Evolutionary conservation across 2,329 filamentous ascomycete genomes (phyloP).

Genomic region (Chaetothyriales sp.): DNA sequence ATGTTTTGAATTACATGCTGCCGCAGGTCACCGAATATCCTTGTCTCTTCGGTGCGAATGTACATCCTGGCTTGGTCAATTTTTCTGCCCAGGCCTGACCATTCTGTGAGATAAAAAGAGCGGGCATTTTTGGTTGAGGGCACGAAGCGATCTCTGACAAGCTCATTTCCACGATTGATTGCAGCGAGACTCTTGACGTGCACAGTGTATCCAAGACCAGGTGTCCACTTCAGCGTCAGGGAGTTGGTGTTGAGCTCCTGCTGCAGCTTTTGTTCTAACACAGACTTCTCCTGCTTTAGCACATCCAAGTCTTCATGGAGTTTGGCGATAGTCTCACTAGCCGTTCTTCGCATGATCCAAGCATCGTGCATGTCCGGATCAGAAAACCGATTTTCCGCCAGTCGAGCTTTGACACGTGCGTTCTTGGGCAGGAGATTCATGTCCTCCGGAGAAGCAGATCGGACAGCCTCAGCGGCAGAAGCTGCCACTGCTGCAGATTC

Average conservation of each 20-base stretch:
- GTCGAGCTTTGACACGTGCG: conserved; percentile 21
- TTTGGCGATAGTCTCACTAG: conserved; percentile 50
- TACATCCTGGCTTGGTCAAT: conserved; percentile 66
- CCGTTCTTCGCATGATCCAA: conserved; percentile 51
- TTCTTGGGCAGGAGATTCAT: conserved; percentile 43
- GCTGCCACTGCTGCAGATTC: conserved; percentile 57
- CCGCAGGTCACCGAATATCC: conserved; percentile 62
- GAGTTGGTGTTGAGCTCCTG: conserved; percentile 47
- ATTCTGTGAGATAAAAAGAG: conserved; percentile 70
- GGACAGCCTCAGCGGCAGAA: conserved; percentile 58
- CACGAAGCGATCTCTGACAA: conserved; percentile 41
- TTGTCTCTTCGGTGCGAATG: conserved; percentile 72
- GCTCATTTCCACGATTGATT: conserved; percentile 40
- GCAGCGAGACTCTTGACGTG: conserved; percentile 57
- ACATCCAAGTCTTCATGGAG: conserved; percentile 56
- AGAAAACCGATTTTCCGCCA: conserved; percentile 20
- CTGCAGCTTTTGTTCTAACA: conserved; percentile 49
- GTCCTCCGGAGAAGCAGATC: conserved; percentile 50
- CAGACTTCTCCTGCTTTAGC: conserved; percentile 46
- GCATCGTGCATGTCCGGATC: conserved; percentile 36
- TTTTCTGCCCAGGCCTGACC: conserved; percentile 65
- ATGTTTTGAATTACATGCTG: conserved; percentile 66
- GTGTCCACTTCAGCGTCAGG: conserved; percentile 72
- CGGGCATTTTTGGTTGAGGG: conserved; percentile 71
- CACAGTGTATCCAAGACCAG: conserved; percentile 75